Evolutionary conservation across 1,284 basidiomycete species (phyloP).

Genomic region (Ceratobasidium theobromae): DNA sequence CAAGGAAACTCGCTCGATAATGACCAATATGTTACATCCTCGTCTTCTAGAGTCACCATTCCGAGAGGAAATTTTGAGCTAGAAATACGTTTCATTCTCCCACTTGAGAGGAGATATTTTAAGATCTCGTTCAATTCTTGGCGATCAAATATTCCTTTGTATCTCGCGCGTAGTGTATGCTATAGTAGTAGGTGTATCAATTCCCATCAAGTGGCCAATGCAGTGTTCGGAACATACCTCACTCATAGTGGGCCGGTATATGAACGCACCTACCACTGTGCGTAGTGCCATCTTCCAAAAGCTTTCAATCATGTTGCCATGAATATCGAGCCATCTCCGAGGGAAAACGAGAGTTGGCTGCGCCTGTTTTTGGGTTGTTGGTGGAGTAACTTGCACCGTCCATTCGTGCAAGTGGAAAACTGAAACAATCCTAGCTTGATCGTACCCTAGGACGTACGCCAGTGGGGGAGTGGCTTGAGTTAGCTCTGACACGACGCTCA

Average conservation of each 20-base stretch:
- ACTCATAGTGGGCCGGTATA: constrained; percentile 70
- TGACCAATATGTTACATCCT: constrained; percentile 8
- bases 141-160: constrained; percentile 69
- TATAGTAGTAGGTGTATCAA: constrained; percentile 42
- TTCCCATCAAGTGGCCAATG: not conserved
- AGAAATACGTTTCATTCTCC: constrained; percentile 16
- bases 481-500: not conserved
- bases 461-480: constrained; percentile 46
- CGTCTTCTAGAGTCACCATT: not conserved
- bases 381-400: constrained; percentile 54
- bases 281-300: constrained; percentile 70
- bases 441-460: constrained; percentile 68
- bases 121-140: constrained; percentile 71
- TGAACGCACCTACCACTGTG: constrained; percentile 64
- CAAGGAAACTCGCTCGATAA: not conserved
- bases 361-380: constrained; percentile 40
- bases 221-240: constrained; percentile 53
- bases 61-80: not conserved
- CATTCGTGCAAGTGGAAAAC: constrained; percentile 55
- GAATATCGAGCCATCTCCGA: constrained; percentile 75
- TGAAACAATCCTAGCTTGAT: constrained; percentile 52
- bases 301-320: constrained; percentile 58
- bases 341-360: constrained; percentile 56
- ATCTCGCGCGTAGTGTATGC: constrained; percentile 66
- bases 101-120: constrained; percentile 48